Evolutionary conservation across 768 basidiomycete species (phyloP), one percentile per base, ranked within the genome.

Genomic region (Hebeloma cylindrosporum): DNA sequence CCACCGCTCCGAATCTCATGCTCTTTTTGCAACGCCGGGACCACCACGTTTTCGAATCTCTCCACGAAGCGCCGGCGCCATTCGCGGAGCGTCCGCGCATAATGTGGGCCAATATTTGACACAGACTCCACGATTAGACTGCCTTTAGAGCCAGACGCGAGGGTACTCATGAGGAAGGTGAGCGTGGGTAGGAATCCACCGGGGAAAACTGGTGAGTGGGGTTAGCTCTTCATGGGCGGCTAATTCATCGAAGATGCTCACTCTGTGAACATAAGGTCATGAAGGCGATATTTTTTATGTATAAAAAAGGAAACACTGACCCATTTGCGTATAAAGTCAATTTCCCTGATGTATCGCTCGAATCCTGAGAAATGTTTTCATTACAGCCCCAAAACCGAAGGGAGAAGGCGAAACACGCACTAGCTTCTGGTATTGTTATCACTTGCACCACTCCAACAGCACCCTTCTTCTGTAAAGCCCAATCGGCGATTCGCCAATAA

Each of bases 291-390:
- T n/a, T n/a, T n/a, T n/a, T n/a, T n/a, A n/a, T n/a, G n/a, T n/a
- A n/a, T n/a, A n/a, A n/a, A n/a, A n/a, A n/a, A n/a, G n/a, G n/a
- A n/a, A n/a, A 17, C 27, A 68, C 78, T 43, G 49, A 79, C 80
- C 80, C 84, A 88, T 80, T 88, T 88, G 29, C 77, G 70, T 47
- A 90, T 88, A 53, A 90, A 88, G 63, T 88, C 85, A 20, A 84
- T 76, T 60, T 81, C 76, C 16, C 64, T 64, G 13, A 73, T 69
- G 53, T 82, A 81, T 20, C 68, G 64, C 20, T 80, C 74, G 45
- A 80, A 78, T 45, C 80, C 77, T 80, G 38, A 25, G 29, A 14
- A 7, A 25, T n/a, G 5, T 11, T 31, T 7, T 40, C 14, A 20
- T 35, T 35, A 16, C 2, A 25, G 3, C 3, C 13, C 18, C 11